phyloP scores from a whole-genome alignment of 306 rosid species.

The Comarum palustre region DNA sequence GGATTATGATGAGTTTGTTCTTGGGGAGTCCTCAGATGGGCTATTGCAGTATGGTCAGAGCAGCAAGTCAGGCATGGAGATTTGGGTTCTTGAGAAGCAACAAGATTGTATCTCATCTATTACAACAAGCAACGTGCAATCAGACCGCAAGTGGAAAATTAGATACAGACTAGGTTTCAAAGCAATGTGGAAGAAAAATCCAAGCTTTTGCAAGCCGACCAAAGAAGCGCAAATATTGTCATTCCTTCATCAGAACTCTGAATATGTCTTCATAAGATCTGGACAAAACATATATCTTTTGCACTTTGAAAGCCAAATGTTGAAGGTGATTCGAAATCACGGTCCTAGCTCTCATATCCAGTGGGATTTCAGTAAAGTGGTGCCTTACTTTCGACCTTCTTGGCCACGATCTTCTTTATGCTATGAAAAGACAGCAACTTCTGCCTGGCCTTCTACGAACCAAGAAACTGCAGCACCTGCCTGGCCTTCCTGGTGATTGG shows the following conservation, averaged over 20 bases:
- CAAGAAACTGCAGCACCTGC: neutral
- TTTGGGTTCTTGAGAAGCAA: conserved; percentile 65
- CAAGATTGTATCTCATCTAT: conserved; percentile 23
- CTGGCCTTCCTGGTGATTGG: conserved; percentile 1
- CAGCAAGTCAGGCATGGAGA: conserved; percentile 59
- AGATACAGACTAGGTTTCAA: conserved; percentile 47
- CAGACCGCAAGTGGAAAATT: conserved; percentile 42
- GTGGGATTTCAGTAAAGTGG: conserved; percentile 60
- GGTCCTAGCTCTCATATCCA: conserved; percentile 54
- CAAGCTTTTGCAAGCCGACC: conserved; percentile 37
- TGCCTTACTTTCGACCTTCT: conserved; percentile 62
- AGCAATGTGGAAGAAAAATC: conserved; percentile 56
- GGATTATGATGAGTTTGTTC: conserved; percentile 62
- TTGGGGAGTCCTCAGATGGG: conserved; percentile 76
- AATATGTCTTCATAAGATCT: conserved; percentile 46
- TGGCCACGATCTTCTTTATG: conserved; percentile 52
- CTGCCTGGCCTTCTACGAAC: neutral
- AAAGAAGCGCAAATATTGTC: conserved; percentile 62
- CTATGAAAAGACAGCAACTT: neutral
- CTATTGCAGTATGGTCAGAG: conserved; percentile 73
- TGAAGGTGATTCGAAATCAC: conserved; percentile 44
- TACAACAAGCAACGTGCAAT: conserved; percentile 26
- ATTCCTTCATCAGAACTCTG: conserved; percentile 55
- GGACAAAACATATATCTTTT: conserved; percentile 50
- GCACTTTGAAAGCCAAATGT: conserved; percentile 43